phyloP scores from a whole-genome alignment of 106 monocot genomes.

The Dioscorea alata region DNA sequence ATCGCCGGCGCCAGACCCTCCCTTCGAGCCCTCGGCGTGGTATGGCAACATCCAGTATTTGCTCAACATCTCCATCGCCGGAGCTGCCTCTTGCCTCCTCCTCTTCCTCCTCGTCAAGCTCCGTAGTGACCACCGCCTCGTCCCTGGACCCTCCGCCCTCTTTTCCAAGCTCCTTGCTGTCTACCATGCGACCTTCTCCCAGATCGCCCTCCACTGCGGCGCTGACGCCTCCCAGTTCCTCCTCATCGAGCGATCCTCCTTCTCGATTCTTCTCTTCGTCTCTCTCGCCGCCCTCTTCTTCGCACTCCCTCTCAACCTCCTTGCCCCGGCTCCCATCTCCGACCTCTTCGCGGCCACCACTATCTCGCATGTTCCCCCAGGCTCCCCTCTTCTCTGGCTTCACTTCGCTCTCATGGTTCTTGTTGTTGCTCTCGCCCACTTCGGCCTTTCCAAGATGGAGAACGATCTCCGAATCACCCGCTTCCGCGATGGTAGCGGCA shows the following conservation, averaged over 20 bases:
- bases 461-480: slow-evolving; percentile 63
- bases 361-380: slow-evolving; percentile 56
- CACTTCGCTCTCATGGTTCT: slow-evolving; percentile 60
- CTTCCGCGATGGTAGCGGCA: slow-evolving; percentile 60
- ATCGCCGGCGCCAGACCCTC: slow-evolving; percentile 23
- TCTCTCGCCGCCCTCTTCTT: slow-evolving; percentile 34
- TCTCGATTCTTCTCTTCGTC: slow-evolving; percentile 50
- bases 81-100: slow-evolving; percentile 72
- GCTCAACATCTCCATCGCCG: slow-evolving; percentile 81
- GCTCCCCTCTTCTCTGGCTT: slow-evolving; percentile 74
- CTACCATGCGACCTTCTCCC: slow-evolving; percentile 65
- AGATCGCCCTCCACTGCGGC: slow-evolving; percentile 95
- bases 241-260: slow-evolving; percentile 74
- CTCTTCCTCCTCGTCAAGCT: slow-evolving; percentile 94
- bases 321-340: slow-evolving; percentile 27
- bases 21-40: slow-evolving; percentile 48
- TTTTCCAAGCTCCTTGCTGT: slow-evolving; percentile 83
- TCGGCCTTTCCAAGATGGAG: slow-evolving; percentile 77
- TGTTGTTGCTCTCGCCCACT: slow-evolving; percentile 63
- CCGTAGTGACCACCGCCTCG: slow-evolving; percentile 78
- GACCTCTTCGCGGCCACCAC: slow-evolving; percentile 84
- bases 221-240: slow-evolving; percentile 95
- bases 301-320: slow-evolving; percentile 73
- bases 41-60: slow-evolving; percentile 98
- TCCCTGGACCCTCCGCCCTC: slow-evolving; percentile 84